phyloP scores from a whole-genome alignment of 192 early-diverging fungal genomes.

The Coemansia sp. region DNA sequence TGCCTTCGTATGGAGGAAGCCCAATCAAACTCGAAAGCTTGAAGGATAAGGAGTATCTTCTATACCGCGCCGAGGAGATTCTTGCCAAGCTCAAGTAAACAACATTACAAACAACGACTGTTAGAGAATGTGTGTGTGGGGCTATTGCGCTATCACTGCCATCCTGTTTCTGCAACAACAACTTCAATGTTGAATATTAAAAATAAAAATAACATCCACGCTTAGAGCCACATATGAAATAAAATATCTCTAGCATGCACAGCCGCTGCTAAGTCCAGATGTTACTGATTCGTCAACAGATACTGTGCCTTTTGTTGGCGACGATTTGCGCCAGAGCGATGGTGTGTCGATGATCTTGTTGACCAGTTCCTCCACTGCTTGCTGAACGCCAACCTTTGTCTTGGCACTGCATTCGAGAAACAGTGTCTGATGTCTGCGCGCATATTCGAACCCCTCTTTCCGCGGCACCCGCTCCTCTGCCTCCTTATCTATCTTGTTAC shows the following conservation, averaged over 20 bases:
- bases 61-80: slow-evolving; percentile 93
- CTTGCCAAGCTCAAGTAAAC: slow-evolving; percentile 81
- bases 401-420: slow-evolving; percentile 98
- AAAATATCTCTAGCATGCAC: slow-evolving; percentile 24
- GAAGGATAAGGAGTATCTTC: slow-evolving; percentile 79
- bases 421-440: slow-evolving; percentile 82
- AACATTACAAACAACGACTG: background rate
- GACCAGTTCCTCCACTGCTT: slow-evolving; percentile 94
- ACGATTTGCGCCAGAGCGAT: slow-evolving; percentile 61
- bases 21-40: slow-evolving; percentile 80
- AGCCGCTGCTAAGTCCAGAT: slow-evolving; percentile 34
- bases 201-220: background rate
- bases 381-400: slow-evolving; percentile 85
- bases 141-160: background rate
- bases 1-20: slow-evolving; percentile 94
- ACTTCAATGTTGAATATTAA: background rate
- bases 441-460: slow-evolving; percentile 91
- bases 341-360: slow-evolving; percentile 78
- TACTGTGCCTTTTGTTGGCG: slow-evolving; percentile 30
- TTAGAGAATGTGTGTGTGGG: background rate
- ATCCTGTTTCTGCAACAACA: background rate
- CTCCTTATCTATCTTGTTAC: slow-evolving; percentile 98
- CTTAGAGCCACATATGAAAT: background rate
- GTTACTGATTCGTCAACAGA: slow-evolving; percentile 44
- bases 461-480: slow-evolving; percentile 62